phyloP scores from a whole-genome alignment of 208 protist genomes.

The Trypanosoma melophagium region DNA sequence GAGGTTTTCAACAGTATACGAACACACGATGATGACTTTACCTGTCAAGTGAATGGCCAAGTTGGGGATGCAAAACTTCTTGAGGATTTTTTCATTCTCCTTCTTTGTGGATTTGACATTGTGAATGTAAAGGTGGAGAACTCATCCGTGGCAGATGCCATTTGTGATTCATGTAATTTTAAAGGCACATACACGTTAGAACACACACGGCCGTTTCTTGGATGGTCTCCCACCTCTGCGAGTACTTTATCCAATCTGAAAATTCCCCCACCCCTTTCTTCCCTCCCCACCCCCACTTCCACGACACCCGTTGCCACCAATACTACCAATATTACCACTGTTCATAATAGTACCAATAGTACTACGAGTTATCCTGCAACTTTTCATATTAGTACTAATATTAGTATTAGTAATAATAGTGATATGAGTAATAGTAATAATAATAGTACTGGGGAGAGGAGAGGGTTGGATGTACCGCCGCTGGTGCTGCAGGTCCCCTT shows the following conservation, averaged over 20 bases:
- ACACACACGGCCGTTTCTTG: constrained; percentile 72
- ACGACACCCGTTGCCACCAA: background rate
- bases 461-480: too few relatives aligned
- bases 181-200: constrained; percentile 51
- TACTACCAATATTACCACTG: background rate
- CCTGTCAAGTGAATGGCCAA: constrained; percentile 68
- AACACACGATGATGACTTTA: constrained; percentile 46
- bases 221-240: constrained; percentile 37
- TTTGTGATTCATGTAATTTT: constrained; percentile 40
- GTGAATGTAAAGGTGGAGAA: constrained; percentile 46
- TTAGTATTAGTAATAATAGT: too few relatives aligned
- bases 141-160: constrained; percentile 18
- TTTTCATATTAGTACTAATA: too few relatives aligned
- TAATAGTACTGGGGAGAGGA: background rate
- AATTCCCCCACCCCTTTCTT: too few relatives aligned
- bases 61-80: constrained; percentile 44
- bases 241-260: too few relatives aligned
- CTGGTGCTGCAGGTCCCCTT: constrained; percentile 44
- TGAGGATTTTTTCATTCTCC: constrained; percentile 59
- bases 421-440: background rate
- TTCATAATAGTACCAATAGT: too few relatives aligned
- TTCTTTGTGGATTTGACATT: constrained; percentile 78
- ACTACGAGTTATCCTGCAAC: too few relatives aligned
- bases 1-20: constrained; percentile 50
- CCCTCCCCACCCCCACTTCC: background rate